phyloP scores from a whole-genome alignment of 2,329 filamentous ascomycete genomes.

The Fusarium sp. region DNA sequence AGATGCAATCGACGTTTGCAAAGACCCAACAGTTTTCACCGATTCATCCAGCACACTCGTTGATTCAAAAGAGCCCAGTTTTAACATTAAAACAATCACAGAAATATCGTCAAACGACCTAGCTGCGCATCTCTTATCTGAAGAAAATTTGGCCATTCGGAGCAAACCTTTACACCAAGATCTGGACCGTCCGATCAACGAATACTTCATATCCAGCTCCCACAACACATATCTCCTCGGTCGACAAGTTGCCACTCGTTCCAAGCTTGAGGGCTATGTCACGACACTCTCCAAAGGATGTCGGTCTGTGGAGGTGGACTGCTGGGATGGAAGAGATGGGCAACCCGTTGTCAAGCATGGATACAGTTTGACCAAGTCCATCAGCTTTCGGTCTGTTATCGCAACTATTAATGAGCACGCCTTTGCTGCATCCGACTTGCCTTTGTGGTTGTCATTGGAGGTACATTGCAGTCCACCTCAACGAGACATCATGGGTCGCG shows the following conservation, averaged over 20 bases:
- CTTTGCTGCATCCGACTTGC: slow-evolving; percentile 18
- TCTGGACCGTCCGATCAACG: slow-evolving; percentile 19
- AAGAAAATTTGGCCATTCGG: not conserved
- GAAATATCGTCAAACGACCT: accelerated
- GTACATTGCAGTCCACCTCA: slow-evolving; percentile 18
- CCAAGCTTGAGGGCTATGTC: slow-evolving; percentile 22
- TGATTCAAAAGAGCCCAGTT: not conserved
- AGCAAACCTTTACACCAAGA: accelerated
- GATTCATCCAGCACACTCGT: not conserved
- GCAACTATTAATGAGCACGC: slow-evolving; percentile 5
- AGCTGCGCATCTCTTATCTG: not conserved
- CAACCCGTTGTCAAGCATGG: slow-evolving; percentile 33
- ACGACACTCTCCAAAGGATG: slow-evolving; percentile 16
- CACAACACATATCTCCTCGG: slow-evolving; percentile 35
- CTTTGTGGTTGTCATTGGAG: slow-evolving; percentile 25
- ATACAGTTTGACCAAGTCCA: slow-evolving; percentile 28
- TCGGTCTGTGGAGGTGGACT: slow-evolving; percentile 27
- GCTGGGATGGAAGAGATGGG: slow-evolving; percentile 30
- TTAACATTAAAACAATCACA: not conserved
- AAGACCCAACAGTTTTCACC: accelerated
- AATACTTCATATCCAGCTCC: slow-evolving; percentile 34
- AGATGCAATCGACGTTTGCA: accelerated
- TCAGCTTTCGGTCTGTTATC: slow-evolving; percentile 21
- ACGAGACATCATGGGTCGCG: slow-evolving; percentile 12
- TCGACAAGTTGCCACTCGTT: slow-evolving; percentile 24